Base-by-base conservation (phyloP, 495 filamentous ascomycete species). In the Xylaria intraflava region DNA sequence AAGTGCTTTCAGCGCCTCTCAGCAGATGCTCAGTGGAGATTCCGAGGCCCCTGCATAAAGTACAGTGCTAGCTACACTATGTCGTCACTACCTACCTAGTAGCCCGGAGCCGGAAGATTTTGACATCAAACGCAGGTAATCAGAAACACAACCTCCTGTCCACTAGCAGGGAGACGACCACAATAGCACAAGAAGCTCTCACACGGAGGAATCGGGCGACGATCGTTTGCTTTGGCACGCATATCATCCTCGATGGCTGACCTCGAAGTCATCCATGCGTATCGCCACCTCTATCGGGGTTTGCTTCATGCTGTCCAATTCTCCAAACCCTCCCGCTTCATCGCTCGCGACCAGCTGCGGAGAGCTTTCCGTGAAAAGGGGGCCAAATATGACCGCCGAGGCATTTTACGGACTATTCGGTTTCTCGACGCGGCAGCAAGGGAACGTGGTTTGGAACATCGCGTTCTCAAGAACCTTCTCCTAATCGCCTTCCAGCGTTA, bases 281-380 rank as follows among this genome's bases (percentile, higher is more conserved):
- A 98, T 71, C 85, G 93, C 49, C 73, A 81, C 31, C 76, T 98
- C 35, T 87, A 86, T 59, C 83, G 86, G 39, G 79, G 80, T 12
- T 78, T 80, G 12, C 78, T 97, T 12, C 85, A 82, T 38, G 90
- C 88, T 1, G 78, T 95, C 27, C 85, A 88, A 51, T 93, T 87
- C 72, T 82, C 91, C 0, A 79, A 80, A 41, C 93, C 94, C 1
- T 75, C 83, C 22, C 86, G 89, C 48, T 83, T 80, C 71, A 76
- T 80, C 1, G 64, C 88, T 22, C 78, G 79, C 31, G 73, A 83
- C 42, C 78, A 77, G 53, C 61, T 98, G 31, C 84, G 88, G 41
- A 67, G 59, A 0, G 81, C 83, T 9, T 98, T 95, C 68, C 87
- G 89, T 35, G 77, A 76, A 26, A 69, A 72, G 36, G 55, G 67